Evolutionary conservation across 768 basidiomycete genomes (phyloP).

Genomic region (Termitomyces sp.): DNA sequence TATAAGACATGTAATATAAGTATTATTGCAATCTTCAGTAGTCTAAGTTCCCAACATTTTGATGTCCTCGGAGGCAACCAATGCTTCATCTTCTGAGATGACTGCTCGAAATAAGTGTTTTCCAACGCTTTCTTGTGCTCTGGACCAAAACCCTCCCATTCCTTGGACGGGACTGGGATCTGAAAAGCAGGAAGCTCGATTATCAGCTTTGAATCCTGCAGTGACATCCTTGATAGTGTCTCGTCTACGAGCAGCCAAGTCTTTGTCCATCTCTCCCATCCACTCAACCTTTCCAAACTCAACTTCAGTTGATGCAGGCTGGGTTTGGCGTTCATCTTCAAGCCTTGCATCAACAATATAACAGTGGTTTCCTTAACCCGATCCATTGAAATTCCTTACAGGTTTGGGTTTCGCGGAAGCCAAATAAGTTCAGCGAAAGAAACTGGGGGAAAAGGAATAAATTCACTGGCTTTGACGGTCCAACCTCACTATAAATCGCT

Average conservation of each 20-base stretch:
- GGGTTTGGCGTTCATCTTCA: not conserved
- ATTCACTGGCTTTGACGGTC: too few relatives aligned
- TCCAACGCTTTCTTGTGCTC: too few relatives aligned
- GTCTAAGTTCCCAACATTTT: too few relatives aligned
- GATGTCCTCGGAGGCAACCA: too few relatives aligned
- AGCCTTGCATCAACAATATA: too few relatives aligned
- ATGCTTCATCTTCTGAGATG: too few relatives aligned
- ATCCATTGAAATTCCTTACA: not conserved
- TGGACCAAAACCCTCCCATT: too few relatives aligned
- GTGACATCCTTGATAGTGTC: too few relatives aligned
- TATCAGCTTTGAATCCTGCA: not conserved
- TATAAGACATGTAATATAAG: too few relatives aligned
- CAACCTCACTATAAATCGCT: not conserved
- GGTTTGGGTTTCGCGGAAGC: not conserved
- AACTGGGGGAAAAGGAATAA: not conserved
- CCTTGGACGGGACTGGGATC: too few relatives aligned
- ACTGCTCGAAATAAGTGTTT: too few relatives aligned
- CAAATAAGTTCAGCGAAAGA: not conserved
- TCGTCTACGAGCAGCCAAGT: not conserved
- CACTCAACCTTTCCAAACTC: not conserved
- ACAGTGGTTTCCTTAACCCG: not conserved
- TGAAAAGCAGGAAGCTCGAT: not conserved
- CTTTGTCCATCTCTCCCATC: not conserved
- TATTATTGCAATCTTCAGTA: too few relatives aligned
- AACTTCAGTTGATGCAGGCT: not conserved